Evolutionary conservation across 1,284 basidiomycete genomes (phyloP).

Genomic region (Boletus calvinii): DNA sequence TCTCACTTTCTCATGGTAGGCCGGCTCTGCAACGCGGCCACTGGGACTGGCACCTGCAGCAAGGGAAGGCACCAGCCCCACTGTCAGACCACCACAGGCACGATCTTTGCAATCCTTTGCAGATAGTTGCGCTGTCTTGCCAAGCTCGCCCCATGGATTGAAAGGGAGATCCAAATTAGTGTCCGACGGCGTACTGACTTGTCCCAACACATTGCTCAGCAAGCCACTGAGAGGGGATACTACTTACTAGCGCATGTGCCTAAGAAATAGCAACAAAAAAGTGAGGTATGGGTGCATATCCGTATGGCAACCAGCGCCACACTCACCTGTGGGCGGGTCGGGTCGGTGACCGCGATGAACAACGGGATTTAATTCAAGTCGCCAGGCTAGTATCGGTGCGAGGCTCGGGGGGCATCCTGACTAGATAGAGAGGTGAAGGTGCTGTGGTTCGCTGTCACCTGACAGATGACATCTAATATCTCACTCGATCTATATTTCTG

Average conservation of each 20-base stretch:
- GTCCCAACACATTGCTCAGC: not conserved
- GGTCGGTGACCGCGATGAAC: no score
- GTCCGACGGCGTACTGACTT: not conserved
- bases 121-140: not conserved
- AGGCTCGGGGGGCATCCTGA: not conserved
- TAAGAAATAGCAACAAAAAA: no score
- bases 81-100: not conserved
- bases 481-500: not conserved
- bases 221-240: no score
- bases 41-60: no score
- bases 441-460: conserved; percentile 9
- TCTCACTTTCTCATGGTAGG: conserved; percentile 9
- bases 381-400: no score
- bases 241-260: not conserved
- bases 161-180: conserved; percentile 10
- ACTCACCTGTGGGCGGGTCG: no score
- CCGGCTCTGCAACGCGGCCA: not conserved
- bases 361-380: no score
- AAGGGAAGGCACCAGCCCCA: not conserved
- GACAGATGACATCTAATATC: no score
- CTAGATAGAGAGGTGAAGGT: conserved; percentile 20
- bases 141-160: not conserved
- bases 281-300: no score
- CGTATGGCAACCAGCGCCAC: no score
- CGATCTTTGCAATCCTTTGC: not conserved